Evolutionary conservation across 148 eudicot species (phyloP), one percentile per base, ranked within the genome.

Genomic region (Chenopodium suecicum): DNA sequence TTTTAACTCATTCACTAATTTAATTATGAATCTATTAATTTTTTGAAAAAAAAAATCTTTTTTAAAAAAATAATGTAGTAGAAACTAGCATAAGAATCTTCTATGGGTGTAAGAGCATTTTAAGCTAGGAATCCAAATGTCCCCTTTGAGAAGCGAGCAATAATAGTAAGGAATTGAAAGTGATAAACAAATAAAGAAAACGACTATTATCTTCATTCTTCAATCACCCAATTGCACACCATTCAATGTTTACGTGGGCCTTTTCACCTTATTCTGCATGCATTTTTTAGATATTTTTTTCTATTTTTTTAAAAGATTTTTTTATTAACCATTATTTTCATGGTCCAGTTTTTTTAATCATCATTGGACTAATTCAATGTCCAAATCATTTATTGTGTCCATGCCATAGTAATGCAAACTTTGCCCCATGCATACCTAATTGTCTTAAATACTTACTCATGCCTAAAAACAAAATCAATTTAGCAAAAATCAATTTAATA

Each of bases 151-250:
- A 62, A 22, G 27, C 66, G 22, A 62, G 66, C 10, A 62, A 62
- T 23, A 22, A 62, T 25, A 32, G 37, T 29, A 32, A 8, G 44
- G 41, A 34, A 27, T 50, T 9, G 54, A 50, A 50, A 50, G 54
- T 13, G 25, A 70, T 13, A 52, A 27, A 31, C 65, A 56, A 75
- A 20, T n/a, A 19, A n/a, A n/a, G 70, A 37, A 77, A 34, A 7
- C 12, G 70, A 62, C 69, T 16, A 77, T 77, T 77, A 76, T 76
- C 79, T 41, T 32, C 31, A 60, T 31, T 31, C 1, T 31, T 31
- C 32, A 31, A 31, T 7, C 29, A 60, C 3, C 27, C 25, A 22
- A 76, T 32, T 77, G 79, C 79, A 77, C 79, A 23, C 79, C 79
- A 60, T 41, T 77, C 70, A 62, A 76, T 20, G 52, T 20, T 12